These are phyloP conservation scores for Nidula niveotomentosa DNA, from an alignment of 1,284 basidiomycete genomes.

Conservation along the genomic window DNA sequence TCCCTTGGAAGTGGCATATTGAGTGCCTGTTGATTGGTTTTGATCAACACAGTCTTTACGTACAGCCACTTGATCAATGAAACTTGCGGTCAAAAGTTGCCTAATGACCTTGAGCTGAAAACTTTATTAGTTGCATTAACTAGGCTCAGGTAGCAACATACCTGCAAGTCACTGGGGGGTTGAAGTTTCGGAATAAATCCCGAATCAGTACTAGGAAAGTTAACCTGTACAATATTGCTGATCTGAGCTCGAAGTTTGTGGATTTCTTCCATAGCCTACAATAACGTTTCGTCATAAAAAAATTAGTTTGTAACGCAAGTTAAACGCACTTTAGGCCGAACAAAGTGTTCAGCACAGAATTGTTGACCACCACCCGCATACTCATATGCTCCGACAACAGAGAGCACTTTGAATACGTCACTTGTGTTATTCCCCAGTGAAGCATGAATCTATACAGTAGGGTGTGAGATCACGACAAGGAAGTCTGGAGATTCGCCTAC, in stretches of 20 bases:
- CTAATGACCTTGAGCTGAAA: conserved; percentile 85
- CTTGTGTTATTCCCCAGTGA: conserved; percentile 84
- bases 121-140: background rate
- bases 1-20: conserved; percentile 76
- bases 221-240: conserved; percentile 74
- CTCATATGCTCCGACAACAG: conserved; percentile 96
- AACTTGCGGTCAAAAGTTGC: conserved; percentile 87
- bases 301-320: background rate
- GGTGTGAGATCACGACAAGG: background rate
- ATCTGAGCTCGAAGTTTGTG: conserved; percentile 96
- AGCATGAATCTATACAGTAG: conserved; percentile 62
- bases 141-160: conserved; percentile 23
- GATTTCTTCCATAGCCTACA: conserved; percentile 97
- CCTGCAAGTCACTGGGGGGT: conserved; percentile 79
- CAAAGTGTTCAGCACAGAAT: conserved; percentile 91
- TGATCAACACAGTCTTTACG: conserved; percentile 82
- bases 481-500: conserved; percentile 39
- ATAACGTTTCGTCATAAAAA: background rate
- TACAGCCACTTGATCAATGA: conserved; percentile 95
- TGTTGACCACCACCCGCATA: conserved; percentile 77
- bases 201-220: conserved; percentile 63
- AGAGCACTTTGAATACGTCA: conserved; percentile 87
- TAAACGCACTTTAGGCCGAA: conserved; percentile 78
- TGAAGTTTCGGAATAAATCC: conserved; percentile 60
- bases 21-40: conserved; percentile 54